phyloP scores from a whole-genome alignment of 768 basidiomycete species.

The Amanita pseudoporphyria region DNA sequence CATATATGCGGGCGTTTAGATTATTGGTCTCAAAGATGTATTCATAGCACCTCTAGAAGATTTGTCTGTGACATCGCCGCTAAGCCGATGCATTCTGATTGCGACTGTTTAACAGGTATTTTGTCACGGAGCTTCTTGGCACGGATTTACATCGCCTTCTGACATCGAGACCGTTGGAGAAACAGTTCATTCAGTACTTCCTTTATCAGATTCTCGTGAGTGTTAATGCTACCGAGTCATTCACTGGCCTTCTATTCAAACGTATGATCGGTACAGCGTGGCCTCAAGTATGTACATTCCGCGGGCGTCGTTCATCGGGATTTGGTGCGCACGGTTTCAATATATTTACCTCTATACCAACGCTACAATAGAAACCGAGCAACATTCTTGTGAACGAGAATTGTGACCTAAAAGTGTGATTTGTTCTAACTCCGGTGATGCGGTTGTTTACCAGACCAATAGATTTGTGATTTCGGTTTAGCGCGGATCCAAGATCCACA shows the following conservation, averaged over 20 bases:
- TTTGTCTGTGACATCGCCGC: conserved; percentile 46
- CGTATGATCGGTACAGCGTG: conserved; percentile 51
- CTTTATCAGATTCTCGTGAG: conserved; percentile 94
- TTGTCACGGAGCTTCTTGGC: conserved; percentile 96
- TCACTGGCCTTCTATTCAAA: neutral
- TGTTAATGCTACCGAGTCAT: conserved; percentile 7
- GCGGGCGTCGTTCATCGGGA: conserved; percentile 98
- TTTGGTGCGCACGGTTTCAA: conserved; percentile 44
- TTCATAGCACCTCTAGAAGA: conserved; percentile 99
- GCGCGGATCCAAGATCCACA: conserved; percentile 99
- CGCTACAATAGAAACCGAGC: conserved; percentile 73
- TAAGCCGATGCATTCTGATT: neutral
- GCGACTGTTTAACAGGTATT: conserved; percentile 55
- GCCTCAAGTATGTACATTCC: conserved; percentile 98
- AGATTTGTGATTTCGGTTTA: conserved; percentile 99
- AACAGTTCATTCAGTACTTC: conserved; percentile 99
- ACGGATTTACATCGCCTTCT: conserved; percentile 96
- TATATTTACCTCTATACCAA: conserved; percentile 1
- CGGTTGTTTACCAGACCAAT: conserved; percentile 7
- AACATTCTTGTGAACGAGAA: conserved; percentile 99
- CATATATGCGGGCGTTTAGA: conserved; percentile 35
- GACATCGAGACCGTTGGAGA: conserved; percentile 94
- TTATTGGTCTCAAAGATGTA: conserved; percentile 97
- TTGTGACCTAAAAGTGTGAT: conserved; percentile 88
- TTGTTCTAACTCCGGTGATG: neutral